Base-by-base conservation (phyloP, 306 rosid genomes). In the Corylus heterophylla region DNA sequence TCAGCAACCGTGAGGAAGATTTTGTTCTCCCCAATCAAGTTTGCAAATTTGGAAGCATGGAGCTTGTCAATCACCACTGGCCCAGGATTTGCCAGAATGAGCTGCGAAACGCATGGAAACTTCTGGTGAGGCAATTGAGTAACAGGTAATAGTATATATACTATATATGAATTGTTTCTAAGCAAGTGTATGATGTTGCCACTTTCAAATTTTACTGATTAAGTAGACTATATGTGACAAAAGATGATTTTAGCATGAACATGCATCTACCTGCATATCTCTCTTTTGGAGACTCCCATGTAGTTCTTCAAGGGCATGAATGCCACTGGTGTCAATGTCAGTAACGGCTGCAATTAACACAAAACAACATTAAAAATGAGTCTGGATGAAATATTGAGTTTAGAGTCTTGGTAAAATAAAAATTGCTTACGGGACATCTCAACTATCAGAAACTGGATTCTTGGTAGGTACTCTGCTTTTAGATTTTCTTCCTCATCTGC, bases 311-410 rank as follows among this genome's bases (percentile, higher is more conserved):
- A 95, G 83, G 83, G 99, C 97, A 78, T 91, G 96, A 79, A 92
- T 95, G 68, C 99, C 99, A 74, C 99, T 95, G 14, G 98, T 93
- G 76, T 95, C 99, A 1, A 95, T 90, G 82, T 95, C 99, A 7
- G 93, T 91, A 35, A 95, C 98, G 1, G 99, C 99, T 95, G 85
- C 78, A 80, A 62, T 22, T 73, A 76, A 79, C 35, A 45, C 13
- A 76, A 56, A 49, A 73, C 35, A 74, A 27, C 13, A 16, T 12
- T 20, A 72, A 77, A 75, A 59, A 78, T 44, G 64, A 44, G 64
- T 74, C 39, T 17, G 56, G 67, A 68, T 69, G 61, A 22, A 45
- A 39, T 52, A 54, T 79, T 37, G 35, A 61, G 73, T 73, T 8
- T 22, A 11, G 71, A 72, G 49, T 47, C 27, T 50, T n/a, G 16